Evolutionary conservation across 805 yeast species (phyloP).

Genomic region (Candida andamanensis): DNA sequence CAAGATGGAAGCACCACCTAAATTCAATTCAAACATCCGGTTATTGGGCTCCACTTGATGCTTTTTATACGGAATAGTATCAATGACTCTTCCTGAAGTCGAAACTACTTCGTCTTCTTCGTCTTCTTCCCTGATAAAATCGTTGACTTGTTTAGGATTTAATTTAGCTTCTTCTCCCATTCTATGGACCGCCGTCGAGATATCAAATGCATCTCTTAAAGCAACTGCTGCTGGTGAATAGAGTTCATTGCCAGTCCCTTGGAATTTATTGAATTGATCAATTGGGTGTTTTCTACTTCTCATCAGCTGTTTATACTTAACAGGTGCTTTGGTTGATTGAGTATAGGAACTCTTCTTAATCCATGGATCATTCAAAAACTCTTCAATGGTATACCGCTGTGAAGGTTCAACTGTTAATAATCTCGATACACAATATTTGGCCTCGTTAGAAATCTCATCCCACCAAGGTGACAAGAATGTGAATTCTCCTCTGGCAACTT

Average conservation of each 20-base stretch:
- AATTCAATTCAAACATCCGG: conserved; percentile 38
- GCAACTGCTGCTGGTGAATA: conserved; percentile 76
- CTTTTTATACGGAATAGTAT: conserved; percentile 1
- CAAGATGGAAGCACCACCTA: conserved; percentile 50
- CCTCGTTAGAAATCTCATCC: conserved; percentile 71
- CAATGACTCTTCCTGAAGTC: conserved; percentile 8
- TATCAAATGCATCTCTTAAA: conserved; percentile 80
- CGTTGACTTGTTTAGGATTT: conserved; percentile 15
- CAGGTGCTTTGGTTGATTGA: conserved; percentile 12
- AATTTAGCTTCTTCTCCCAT: conserved; percentile 60
- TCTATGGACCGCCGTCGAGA: conserved; percentile 81
- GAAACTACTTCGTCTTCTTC: conserved; percentile 19
- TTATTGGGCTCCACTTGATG: conserved; percentile 11
- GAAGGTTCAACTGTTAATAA: conserved; percentile 69
- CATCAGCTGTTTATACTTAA: conserved; percentile 1
- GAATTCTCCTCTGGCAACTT: conserved; percentile 75
- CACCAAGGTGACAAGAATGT: conserved; percentile 82
- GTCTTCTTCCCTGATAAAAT: conserved; percentile 35
- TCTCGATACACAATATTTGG: conserved; percentile 63
- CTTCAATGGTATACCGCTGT: conserved; percentile 64
- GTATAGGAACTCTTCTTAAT: conserved; percentile 28
- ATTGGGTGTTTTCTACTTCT: conserved; percentile 20
- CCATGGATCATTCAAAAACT: conserved; percentile 77
- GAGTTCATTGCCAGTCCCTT: conserved; percentile 22
- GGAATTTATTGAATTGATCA: conserved; percentile 16